Evolutionary conservation across 345 rosid genomes (phyloP).

Genomic region (Arabidopsis arenosa): DNA sequence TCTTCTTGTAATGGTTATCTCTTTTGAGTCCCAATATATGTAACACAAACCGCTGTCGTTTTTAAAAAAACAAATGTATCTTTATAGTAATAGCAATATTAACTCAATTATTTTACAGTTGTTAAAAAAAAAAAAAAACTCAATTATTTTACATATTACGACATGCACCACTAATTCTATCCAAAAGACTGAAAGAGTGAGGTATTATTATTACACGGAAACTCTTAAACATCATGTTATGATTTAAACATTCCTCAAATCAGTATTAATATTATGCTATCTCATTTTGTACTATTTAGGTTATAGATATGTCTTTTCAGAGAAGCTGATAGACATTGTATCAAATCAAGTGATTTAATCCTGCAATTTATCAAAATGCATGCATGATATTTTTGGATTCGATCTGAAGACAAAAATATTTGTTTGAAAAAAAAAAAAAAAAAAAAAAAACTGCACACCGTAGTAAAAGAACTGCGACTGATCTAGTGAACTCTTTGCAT

Average conservation of each 20-base stretch:
- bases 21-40: background rate
- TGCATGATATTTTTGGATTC: background rate
- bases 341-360: background rate
- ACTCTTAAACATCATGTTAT: background rate
- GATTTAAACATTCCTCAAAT: no score
- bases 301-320: background rate
- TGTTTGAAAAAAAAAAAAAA: no score
- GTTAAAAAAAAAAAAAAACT: no score
- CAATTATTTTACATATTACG: background rate
- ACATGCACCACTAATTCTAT: background rate
- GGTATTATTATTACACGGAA: background rate
- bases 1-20: background rate
- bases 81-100: no score
- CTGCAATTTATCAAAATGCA: background rate
- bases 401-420: background rate
- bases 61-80: background rate
- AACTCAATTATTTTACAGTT: background rate
- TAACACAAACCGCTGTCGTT: background rate
- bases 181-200: background rate
- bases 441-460: no score
- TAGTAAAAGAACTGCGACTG: background rate
- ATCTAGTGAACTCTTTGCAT: no score
- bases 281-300: background rate
- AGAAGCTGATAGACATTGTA: background rate
- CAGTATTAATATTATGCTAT: background rate